These are phyloP conservation scores for Astrephomene gubernaculifera DNA, from an alignment of 139 green algal genomes.

Conservation along the genomic window DNA sequence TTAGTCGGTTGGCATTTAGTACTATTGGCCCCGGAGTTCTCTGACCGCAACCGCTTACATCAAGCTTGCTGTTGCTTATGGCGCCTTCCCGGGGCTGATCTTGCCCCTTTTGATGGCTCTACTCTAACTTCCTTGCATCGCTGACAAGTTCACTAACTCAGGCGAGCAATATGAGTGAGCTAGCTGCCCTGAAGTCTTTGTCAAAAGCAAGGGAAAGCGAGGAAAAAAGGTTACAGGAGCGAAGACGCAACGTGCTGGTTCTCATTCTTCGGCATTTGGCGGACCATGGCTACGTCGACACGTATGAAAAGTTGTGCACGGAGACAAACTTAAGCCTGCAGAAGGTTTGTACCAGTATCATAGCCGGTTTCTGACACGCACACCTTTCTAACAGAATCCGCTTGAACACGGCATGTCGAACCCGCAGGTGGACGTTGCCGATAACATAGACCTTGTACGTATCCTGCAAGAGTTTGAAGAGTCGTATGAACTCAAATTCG, in stretches of 20 bases:
- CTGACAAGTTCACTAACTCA: no score
- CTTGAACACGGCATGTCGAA: background rate
- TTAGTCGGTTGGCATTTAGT: no score
- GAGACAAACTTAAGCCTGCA: slow-evolving; percentile 64
- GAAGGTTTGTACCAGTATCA: no score
- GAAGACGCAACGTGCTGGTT: slow-evolving; percentile 60
- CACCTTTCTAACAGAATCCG: no score
- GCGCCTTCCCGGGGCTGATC: no score
- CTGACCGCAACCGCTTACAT: no score
- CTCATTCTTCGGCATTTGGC: slow-evolving; percentile 70
- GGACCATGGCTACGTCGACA: slow-evolving; percentile 66
- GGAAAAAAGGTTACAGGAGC: slow-evolving; percentile 62
- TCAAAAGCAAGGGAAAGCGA: slow-evolving; percentile 44
- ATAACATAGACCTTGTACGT: slow-evolving; percentile 73
- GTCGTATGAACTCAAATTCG: slow-evolving; percentile 70
- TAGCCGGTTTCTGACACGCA: no score
- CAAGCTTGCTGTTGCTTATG: no score
- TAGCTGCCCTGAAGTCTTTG: slow-evolving; percentile 16
- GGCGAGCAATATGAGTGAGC: no score
- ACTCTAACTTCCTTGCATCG: no score
- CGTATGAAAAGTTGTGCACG: slow-evolving; percentile 61
- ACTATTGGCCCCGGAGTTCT: no score
- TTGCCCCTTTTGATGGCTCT: no score
- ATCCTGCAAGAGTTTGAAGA: slow-evolving; percentile 79
- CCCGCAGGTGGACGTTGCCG: slow-evolving; percentile 72